A percentile compares a stretch with the other conserved stretches of the same genome.
phyloP scores from a whole-genome alignment of 108 stramenopile genomes.

The Nannochloropsis salina region DNA sequence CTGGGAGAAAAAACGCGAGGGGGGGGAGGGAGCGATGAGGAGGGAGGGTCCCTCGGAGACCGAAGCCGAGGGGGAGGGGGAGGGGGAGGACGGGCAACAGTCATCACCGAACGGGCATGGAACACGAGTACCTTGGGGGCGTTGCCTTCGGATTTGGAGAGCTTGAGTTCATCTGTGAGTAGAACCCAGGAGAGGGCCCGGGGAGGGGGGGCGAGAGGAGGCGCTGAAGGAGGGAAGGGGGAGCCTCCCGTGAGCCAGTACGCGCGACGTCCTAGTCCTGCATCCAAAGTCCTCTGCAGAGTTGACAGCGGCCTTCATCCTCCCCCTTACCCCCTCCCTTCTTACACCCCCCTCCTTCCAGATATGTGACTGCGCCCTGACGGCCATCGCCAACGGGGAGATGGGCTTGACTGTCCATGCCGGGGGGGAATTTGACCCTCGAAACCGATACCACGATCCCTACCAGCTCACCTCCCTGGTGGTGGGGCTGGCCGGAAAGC shows the following conservation, averaged over 20 bases:
- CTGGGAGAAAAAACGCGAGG: neutral
- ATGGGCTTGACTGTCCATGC: slow-evolving; percentile 5
- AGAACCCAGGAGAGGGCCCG: neutral
- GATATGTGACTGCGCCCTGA: slow-evolving; percentile 17
- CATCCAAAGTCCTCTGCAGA: too few species aligned
- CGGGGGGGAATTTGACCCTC: neutral
- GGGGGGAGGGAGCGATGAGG: neutral
- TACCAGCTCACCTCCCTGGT: slow-evolving; percentile 8
- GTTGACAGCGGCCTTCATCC: too few species aligned
- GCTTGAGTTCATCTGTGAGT: neutral
- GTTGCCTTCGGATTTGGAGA: neutral
- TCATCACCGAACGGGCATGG: slow-evolving; percentile 4
- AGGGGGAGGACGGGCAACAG: slow-evolving; percentile 6
- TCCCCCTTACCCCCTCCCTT: slow-evolving; percentile 9
- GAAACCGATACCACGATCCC: neutral
- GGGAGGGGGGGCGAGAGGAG: neutral
- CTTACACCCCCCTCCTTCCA: neutral
- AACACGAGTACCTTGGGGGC: neutral
- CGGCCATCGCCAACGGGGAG: slow-evolving; percentile 3
- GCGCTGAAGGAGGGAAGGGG: neutral
- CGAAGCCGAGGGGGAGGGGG: slow-evolving; percentile 12
- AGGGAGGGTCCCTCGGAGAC: neutral
- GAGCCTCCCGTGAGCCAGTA: too few species aligned
- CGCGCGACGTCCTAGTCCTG: too few species aligned
- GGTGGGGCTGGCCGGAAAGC: neutral